Evolutionary conservation across 768 basidiomycete genomes (phyloP).

Genomic region (Auriscalpium microsporum): DNA sequence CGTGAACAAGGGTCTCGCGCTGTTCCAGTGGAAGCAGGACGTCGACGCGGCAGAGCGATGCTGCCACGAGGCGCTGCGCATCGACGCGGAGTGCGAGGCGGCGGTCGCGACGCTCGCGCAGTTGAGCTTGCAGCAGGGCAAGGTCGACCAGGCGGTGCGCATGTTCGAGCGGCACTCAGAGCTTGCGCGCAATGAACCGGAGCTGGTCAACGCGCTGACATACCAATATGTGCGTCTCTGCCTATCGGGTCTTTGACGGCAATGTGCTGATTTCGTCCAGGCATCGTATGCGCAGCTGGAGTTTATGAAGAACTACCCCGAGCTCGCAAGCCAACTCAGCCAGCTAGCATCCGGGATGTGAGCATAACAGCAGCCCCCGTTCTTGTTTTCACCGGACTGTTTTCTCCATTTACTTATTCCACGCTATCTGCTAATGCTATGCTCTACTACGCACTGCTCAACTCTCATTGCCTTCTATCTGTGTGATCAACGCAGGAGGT

Average conservation of each 20-base stretch:
- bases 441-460: too few species aligned
- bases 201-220: slow-evolving; percentile 70
- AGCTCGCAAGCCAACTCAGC: slow-evolving; percentile 64
- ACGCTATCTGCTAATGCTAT: too few species aligned
- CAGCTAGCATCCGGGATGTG: slow-evolving; percentile 35
- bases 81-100: slow-evolving; percentile 93
- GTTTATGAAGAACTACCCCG: slow-evolving; percentile 78
- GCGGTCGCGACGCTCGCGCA: slow-evolving; percentile 95
- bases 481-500: too few species aligned
- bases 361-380: too few species aligned
- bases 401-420: too few species aligned
- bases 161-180: slow-evolving; percentile 81
- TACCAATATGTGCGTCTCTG: slow-evolving; percentile 62
- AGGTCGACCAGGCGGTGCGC: slow-evolving; percentile 75
- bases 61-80: slow-evolving; percentile 78
- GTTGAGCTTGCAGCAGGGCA: slow-evolving; percentile 82
- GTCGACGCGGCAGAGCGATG: slow-evolving; percentile 72
- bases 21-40: slow-evolving; percentile 96
- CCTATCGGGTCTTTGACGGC: background rate
- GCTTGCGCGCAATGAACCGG: slow-evolving; percentile 84
- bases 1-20: slow-evolving; percentile 94
- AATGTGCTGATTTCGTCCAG: slow-evolving; percentile 25
- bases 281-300: slow-evolving; percentile 77
- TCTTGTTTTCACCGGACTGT: too few species aligned
- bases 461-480: too few species aligned